Evolutionary conservation across 495 filamentous ascomycete species (phyloP).

Genomic region (Annulohypoxylon bovei): DNA sequence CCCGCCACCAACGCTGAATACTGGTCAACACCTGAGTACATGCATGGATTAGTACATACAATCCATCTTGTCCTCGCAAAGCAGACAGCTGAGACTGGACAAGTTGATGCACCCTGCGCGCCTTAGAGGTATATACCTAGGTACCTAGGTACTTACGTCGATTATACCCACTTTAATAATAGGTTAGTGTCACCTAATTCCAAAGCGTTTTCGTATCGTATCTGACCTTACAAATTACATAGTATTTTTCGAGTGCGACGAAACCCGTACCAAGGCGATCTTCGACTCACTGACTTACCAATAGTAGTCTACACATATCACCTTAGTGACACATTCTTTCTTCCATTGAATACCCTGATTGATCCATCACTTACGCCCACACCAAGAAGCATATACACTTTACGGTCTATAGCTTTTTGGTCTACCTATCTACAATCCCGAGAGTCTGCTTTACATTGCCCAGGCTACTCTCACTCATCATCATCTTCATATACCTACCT

Average conservation of each 20-base stretch:
- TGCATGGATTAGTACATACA: too few relatives aligned
- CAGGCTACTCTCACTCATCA: neutral
- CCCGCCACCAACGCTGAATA: too few relatives aligned
- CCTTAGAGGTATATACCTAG: too few relatives aligned
- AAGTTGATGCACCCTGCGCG: neutral
- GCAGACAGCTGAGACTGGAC: too few relatives aligned
- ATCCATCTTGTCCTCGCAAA: neutral
- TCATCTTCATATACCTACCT: neutral
- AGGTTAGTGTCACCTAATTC: neutral
- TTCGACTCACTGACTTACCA: constrained; percentile 31
- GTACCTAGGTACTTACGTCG: neutral
- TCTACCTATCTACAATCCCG: neutral
- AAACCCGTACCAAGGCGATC: constrained; percentile 22
- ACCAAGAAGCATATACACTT: neutral
- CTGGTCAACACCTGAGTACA: too few relatives aligned
- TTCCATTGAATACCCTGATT: constrained; percentile 16
- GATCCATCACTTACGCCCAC: constrained; percentile 8
- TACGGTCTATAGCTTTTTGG: neutral
- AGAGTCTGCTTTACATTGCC: neutral
- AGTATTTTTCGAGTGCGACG: constrained; percentile 30
- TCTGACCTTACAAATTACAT: neutral
- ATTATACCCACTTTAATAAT: neutral
- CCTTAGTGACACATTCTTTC: constrained; percentile 21
- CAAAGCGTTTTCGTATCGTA: constrained; percentile 2
- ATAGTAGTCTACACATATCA: constrained; percentile 15